Conservation (phyloP, 805 yeast genomes). For the Wickerhamomyces strasburgensis region DNA sequence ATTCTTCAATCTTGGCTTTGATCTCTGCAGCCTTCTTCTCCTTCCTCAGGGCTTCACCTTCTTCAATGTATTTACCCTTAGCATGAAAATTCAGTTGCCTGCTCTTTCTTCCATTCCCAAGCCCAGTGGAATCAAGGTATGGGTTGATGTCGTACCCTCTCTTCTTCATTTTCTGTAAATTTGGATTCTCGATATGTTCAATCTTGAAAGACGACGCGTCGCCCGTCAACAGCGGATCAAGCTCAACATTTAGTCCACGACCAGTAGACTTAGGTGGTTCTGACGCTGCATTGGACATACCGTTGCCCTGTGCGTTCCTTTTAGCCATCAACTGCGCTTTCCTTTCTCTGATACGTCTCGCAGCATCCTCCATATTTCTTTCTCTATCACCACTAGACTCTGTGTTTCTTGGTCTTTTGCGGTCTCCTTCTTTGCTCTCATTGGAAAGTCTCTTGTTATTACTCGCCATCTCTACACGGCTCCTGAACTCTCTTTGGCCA, state of each 20-base stretch:
- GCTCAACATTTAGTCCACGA: constrained; percentile 23
- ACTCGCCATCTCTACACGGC: too few relatives aligned
- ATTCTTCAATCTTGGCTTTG: constrained; percentile 29
- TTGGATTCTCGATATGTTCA: constrained; percentile 20
- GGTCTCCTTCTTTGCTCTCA: neutral
- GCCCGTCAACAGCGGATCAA: constrained; percentile 28
- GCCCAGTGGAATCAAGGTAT: constrained; percentile 20
- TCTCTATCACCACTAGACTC: neutral
- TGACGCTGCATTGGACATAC: neutral
- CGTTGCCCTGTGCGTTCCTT: neutral
- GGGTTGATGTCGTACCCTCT: constrained; percentile 31
- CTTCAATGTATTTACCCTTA: constrained; percentile 56
- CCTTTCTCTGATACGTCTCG: constrained; percentile 1
- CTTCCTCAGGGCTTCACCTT: constrained; percentile 39
- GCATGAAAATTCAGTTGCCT: constrained; percentile 48
- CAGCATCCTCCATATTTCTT: constrained; percentile 1
- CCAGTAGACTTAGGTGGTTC: constrained; percentile 1
- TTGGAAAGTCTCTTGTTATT: neutral
- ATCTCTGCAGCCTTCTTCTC: constrained; percentile 32
- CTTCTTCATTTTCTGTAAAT: constrained; percentile 16
- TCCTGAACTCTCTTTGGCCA: too few relatives aligned
- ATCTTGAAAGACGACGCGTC: constrained; percentile 5
- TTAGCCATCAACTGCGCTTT: constrained; percentile 1
- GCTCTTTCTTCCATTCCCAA: constrained; percentile 19
- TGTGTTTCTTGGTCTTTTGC: neutral